Evolutionary conservation across 148 eudicot genomes (phyloP), one percentile per base, ranked within the genome.

Genomic region (Rhododendron vialii): DNA sequence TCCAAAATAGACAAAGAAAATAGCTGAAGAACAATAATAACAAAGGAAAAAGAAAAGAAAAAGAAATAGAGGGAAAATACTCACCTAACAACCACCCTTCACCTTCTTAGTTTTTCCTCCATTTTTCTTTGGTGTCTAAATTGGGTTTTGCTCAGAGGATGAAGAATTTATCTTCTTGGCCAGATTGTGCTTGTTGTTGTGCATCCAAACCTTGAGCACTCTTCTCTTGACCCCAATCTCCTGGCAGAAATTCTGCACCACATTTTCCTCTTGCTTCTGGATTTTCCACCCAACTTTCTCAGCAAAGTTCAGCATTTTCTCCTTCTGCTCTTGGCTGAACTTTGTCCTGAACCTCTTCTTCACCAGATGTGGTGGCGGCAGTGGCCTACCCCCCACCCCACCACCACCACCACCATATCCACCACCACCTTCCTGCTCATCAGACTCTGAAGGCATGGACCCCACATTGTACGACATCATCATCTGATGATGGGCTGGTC

Each of bases 151-250:
- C 80, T 36, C 71, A 69, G 85, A 53, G 63, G 86, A 24, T 14
- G 38, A 47, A 24, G 69, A 5, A 48, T 41, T 41, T 1, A 48
- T 89, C 86, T 93, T 93, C 92, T 93, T 93, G 80, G 94, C 92
- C 22, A 92, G 88, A 85, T 69, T 90, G 85, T 91, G 93, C 85
- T 93, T 93, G 86, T 93, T 93, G 87, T 93, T 93, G 77, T 93
- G 96, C 96, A 93, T 93, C 96, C 96, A 93, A 41, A 93, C 96
- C 85, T 93, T 93, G 36, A 93, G 89, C 33, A 93, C 94, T 59
- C 92, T 91, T 63, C 96, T 90, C 78, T 90, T 93, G 63, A 93
- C 93, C 30, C 96, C 96, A 87, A 93, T 90, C 82, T 92, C 96
- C 79, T 92, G 92, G 51, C 96, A 93, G 85, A 93, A 89, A 51